Evolutionary conservation across 768 basidiomycete genomes (phyloP), one percentile per base, ranked within the genome.

Genomic region (Suillus spraguei): DNA sequence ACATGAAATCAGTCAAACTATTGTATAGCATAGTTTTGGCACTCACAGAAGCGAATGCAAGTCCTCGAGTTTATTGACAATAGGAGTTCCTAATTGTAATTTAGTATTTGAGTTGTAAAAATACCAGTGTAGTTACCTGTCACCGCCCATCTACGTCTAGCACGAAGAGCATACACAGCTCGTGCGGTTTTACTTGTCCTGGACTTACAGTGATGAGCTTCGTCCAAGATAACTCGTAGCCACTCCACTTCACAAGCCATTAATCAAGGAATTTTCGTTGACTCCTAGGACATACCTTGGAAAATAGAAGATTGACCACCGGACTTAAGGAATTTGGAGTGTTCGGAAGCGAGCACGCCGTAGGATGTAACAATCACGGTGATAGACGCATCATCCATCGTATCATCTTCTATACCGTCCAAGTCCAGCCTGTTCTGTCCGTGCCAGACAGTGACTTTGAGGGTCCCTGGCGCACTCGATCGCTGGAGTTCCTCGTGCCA

Each of bases 181-280:
- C 89, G 91, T 0, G 94, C 94, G 16, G 92, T 93, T 74, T 92
- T 91, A 69, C 93, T 95, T 7, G 84, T 83, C 28, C 96, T 84
- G 14, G 92, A 94, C 77, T 97, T 98, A 80, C 94, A 95, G 65
- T 92, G 87, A 75, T 99, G 97, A 3, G 97, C 97, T 76, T 99
- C 97, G 70, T 99, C 97, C 9, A 96, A 82, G 39, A 97, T 85
- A 17, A 94, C 83, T 59, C 91, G 83, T 60, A 92, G 80, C 92
- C 92, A 95, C 65, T 89, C 83, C 46, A 89, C 93, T 95, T 63
- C 6, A 50, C 17, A 54, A 35, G 1, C 46, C 46, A 35, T 76
- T 47, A 68, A 44, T 33, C 13, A 17, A 64, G 42, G 42, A 41
- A 59, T 39, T 58, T 33, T 24, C 14, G 7, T 39, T 22, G 35